Evolutionary conservation across 2,329 filamentous ascomycete genomes (phyloP).

Genomic region (Neonectria sp.): DNA sequence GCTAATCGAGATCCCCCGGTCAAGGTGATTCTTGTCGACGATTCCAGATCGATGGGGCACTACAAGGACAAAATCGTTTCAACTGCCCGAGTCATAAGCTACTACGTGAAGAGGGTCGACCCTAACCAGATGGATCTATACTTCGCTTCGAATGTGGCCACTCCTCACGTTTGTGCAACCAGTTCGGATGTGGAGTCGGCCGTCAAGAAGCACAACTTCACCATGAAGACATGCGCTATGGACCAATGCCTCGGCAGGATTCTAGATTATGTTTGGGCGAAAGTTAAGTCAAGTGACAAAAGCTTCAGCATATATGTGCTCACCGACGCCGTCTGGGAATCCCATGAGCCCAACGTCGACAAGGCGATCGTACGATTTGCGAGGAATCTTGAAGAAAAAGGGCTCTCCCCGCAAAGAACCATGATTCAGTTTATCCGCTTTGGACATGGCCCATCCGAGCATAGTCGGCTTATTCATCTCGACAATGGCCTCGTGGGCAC

Average conservation of each 20-base stretch:
- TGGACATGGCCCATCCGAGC: not conserved
- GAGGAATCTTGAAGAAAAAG: not conserved
- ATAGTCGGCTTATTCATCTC: not conserved
- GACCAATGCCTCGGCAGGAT: not conserved
- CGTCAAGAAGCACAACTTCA: not conserved
- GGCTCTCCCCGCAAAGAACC: not conserved
- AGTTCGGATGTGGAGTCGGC: slow-evolving; percentile 6
- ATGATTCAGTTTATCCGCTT: slow-evolving; percentile 34
- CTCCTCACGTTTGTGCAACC: not conserved
- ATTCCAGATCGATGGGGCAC: slow-evolving; percentile 4
- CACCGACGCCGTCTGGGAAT: slow-evolving; percentile 24
- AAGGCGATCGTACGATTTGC: slow-evolving; percentile 2
- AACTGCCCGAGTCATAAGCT: slow-evolving; percentile 22
- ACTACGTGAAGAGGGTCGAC: slow-evolving; percentile 8
- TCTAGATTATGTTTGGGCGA: not conserved
- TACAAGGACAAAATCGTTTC: not conserved
- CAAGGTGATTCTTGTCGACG: slow-evolving; percentile 25
- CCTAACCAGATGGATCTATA: not conserved
- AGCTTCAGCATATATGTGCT: slow-evolving; percentile 24
- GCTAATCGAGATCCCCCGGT: not conserved
- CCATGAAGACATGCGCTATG: slow-evolving; percentile 6
- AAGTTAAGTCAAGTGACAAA: not conserved
- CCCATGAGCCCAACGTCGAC: not conserved
- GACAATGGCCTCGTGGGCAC: slow-evolving; percentile 9
- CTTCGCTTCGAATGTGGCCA: slow-evolving; percentile 7